These are phyloP conservation scores for Curvularia hawaiiensis DNA, from an alignment of 2,329 filamentous ascomycete genomes.

Conservation along the genomic window DNA sequence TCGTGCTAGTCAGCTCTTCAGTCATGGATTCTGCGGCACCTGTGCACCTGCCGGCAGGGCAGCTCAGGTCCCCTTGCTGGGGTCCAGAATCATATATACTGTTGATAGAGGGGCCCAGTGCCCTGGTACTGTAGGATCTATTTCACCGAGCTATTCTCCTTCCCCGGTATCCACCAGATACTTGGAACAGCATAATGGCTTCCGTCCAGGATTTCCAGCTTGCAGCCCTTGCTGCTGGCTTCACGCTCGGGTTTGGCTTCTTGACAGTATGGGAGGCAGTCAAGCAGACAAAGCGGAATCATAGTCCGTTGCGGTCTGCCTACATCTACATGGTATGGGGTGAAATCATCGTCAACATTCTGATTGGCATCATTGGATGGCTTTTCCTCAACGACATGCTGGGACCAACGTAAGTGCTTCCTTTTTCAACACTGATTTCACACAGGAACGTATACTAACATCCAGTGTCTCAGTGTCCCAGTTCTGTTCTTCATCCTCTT, in stretches of 20 bases:
- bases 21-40: constrained; percentile 8
- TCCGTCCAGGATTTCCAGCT: constrained; percentile 37
- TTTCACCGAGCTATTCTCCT: constrained; percentile 5
- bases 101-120: neutral
- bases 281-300: constrained; percentile 43
- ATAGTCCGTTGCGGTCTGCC: constrained; percentile 39
- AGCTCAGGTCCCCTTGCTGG: constrained; percentile 9
- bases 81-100: constrained; percentile 3
- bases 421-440: neutral
- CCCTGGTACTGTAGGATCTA: neutral
- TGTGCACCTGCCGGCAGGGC: neutral
- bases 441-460: constrained; percentile 5
- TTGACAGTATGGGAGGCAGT: constrained; percentile 44
- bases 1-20: constrained; percentile 4
- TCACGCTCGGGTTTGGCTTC: constrained; percentile 43
- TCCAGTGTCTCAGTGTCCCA: constrained; percentile 23
- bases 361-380: constrained; percentile 41
- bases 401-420: constrained; percentile 35
- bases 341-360: constrained; percentile 36
- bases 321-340: constrained; percentile 48
- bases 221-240: constrained; percentile 42
- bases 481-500: constrained; percentile 42
- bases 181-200: constrained; percentile 16
- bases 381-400: constrained; percentile 37
- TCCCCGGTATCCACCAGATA: constrained; percentile 1